Percentiles rank a stretch among this genome's conserved stretches.
Conservation (phyloP, 345 rosid genomes). For the Eucalyptus cladocalyx region DNA sequence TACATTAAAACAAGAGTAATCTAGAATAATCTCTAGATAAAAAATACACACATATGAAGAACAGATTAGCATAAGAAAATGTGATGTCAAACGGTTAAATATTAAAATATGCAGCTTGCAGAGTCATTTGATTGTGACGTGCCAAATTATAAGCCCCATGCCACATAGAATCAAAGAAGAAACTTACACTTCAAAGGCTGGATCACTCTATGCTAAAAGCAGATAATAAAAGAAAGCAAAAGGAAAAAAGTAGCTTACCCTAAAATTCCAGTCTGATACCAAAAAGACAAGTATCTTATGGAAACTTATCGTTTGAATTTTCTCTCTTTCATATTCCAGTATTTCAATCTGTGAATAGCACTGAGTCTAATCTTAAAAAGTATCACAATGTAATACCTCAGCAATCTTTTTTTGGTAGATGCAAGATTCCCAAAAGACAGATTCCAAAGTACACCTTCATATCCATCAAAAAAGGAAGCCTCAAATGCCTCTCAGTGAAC, state of each 20-base stretch:
- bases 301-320: neutral
- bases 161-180: neutral
- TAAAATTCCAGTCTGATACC: neutral
- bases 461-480: neutral
- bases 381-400: neutral
- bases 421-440: neutral
- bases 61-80: neutral
- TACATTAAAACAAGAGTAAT: neutral
- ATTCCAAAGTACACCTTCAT: neutral
- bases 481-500: neutral
- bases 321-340: neutral
- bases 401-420: neutral
- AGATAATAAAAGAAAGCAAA: neutral
- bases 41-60: neutral
- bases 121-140: neutral
- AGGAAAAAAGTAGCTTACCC: neutral
- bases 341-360: neutral
- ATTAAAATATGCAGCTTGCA: neutral
- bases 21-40: neutral
- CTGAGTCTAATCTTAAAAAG: neutral
- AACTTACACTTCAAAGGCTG: neutral
- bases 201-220: neutral
- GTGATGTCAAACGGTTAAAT: neutral
- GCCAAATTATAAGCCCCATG: neutral
- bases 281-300: neutral